phyloP scores from a whole-genome alignment of 495 filamentous ascomycete genomes.

The Mycothermus thermophilus region DNA sequence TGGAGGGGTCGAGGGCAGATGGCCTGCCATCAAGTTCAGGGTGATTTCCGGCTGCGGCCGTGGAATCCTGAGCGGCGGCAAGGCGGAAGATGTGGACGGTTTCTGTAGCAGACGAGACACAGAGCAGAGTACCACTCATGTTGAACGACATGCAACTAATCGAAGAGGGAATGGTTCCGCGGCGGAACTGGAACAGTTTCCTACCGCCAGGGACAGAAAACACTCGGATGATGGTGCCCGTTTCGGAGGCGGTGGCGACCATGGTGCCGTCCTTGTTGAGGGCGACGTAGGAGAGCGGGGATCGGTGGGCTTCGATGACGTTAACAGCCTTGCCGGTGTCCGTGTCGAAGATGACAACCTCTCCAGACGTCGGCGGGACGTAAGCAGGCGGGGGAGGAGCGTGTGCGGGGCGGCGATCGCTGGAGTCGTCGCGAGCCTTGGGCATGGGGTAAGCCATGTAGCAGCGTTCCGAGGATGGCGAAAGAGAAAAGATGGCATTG shows the following conservation, averaged over 20 bases:
- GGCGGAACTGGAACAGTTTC: slow-evolving; percentile 88
- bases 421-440: slow-evolving; percentile 48
- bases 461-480: slow-evolving; percentile 88
- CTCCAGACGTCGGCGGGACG: slow-evolving; percentile 73
- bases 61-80: slow-evolving; percentile 8
- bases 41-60: neutral
- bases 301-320: slow-evolving; percentile 84
- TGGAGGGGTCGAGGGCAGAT: slow-evolving; percentile 6
- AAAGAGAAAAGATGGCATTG: slow-evolving; percentile 77
- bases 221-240: slow-evolving; percentile 91
- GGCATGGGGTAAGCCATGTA: slow-evolving; percentile 88
- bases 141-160: slow-evolving; percentile 99
- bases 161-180: slow-evolving; percentile 82
- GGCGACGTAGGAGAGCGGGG: slow-evolving; percentile 79
- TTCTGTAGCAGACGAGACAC: slow-evolving; percentile 88
- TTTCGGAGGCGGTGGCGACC: slow-evolving; percentile 89
- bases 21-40: too few relatives aligned
- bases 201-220: slow-evolving; percentile 80
- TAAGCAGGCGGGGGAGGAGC: slow-evolving; percentile 64
- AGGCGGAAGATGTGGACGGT: slow-evolving; percentile 96
- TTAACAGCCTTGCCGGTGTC: slow-evolving; percentile 79
- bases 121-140: slow-evolving; percentile 77
- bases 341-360: slow-evolving; percentile 84
- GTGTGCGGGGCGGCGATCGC: slow-evolving; percentile 59
- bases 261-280: slow-evolving; percentile 88